Evolutionary conservation across 2,329 filamentous ascomycete genomes (phyloP).

Genomic region (Pseudophaeomoniella oleicola): DNA sequence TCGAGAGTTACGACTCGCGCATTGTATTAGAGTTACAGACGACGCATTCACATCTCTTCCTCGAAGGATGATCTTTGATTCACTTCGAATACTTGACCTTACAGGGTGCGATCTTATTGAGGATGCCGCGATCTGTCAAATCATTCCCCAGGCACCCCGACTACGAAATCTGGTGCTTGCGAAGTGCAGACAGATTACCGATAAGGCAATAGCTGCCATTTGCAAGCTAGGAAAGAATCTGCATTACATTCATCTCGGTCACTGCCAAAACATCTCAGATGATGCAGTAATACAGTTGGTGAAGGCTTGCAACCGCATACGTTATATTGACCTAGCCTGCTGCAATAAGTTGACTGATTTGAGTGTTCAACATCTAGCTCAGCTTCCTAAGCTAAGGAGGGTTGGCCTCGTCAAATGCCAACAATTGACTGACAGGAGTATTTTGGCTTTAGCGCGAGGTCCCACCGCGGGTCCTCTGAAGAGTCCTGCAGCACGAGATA

Average conservation of each 20-base stretch:
- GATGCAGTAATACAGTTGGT: constrained; percentile 73
- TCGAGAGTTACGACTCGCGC: constrained; percentile 77
- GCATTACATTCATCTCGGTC: constrained; percentile 90
- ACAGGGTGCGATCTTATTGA: constrained; percentile 76
- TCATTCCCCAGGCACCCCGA: constrained; percentile 72
- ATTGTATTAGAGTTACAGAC: constrained; percentile 74
- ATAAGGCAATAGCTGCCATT: constrained; percentile 74
- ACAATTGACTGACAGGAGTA: constrained; percentile 78
- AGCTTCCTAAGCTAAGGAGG: constrained; percentile 80
- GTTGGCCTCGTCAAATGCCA: constrained; percentile 93
- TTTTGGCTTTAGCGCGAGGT: constrained; percentile 65
- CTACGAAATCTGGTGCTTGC: constrained; percentile 85
- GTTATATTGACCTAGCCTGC: constrained; percentile 96
- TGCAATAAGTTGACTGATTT: constrained; percentile 77
- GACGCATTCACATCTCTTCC: constrained; percentile 74
- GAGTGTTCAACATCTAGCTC: constrained; percentile 71
- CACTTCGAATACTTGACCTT: constrained; percentile 81
- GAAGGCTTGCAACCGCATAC: constrained; percentile 75
- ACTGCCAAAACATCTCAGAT: constrained; percentile 85
- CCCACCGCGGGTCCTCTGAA: constrained; percentile 23
- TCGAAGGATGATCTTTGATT: constrained; percentile 56
- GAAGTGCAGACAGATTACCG: constrained; percentile 88
- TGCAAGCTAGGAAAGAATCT: constrained; percentile 85
- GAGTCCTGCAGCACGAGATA: constrained; percentile 23
- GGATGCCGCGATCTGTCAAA: constrained; percentile 75